Conservation (phyloP, 805 yeast species). For the Nakazawaea holstii region DNA sequence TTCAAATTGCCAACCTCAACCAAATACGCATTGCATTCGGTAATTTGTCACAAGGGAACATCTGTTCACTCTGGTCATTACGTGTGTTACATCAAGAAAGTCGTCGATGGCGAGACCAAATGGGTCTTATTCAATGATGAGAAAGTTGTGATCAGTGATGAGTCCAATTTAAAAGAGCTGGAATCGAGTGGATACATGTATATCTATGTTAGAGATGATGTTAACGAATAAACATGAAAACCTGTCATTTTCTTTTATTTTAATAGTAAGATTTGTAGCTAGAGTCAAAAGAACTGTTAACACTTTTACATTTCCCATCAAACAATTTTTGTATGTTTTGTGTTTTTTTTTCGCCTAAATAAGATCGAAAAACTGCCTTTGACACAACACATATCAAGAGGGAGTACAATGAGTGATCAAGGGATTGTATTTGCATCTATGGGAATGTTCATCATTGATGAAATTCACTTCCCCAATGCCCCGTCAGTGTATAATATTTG, state of each 20-base stretch:
- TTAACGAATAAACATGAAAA: not conserved
- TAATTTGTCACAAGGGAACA: slow-evolving; percentile 84
- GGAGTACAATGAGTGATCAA: not conserved
- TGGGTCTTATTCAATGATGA: slow-evolving; percentile 91
- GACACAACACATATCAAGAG: not conserved
- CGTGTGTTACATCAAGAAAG: slow-evolving; percentile 64
- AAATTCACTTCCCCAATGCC: slow-evolving; percentile 53
- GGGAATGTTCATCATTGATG: slow-evolving; percentile 92
- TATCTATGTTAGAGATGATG: slow-evolving; percentile 25
- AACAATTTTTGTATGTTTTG: too few relatives aligned
- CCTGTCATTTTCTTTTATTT: not conserved
- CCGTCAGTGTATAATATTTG: slow-evolving; percentile 43
- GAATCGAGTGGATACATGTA: slow-evolving; percentile 44
- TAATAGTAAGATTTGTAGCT: too few relatives aligned
- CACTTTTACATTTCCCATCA: too few relatives aligned
- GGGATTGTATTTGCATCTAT: slow-evolving; percentile 50
- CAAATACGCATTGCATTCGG: slow-evolving; percentile 49
- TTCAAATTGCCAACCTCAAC: slow-evolving; percentile 9
- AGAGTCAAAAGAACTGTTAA: too few relatives aligned
- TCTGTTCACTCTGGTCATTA: slow-evolving; percentile 92
- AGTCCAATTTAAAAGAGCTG: slow-evolving; percentile 33
- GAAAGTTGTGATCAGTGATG: slow-evolving; percentile 62
- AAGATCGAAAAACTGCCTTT: too few relatives aligned
- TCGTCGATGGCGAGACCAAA: slow-evolving; percentile 29
- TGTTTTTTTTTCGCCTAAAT: too few relatives aligned